Conservation (phyloP, 768 basidiomycete species). For the Podaxis sp. region DNA sequence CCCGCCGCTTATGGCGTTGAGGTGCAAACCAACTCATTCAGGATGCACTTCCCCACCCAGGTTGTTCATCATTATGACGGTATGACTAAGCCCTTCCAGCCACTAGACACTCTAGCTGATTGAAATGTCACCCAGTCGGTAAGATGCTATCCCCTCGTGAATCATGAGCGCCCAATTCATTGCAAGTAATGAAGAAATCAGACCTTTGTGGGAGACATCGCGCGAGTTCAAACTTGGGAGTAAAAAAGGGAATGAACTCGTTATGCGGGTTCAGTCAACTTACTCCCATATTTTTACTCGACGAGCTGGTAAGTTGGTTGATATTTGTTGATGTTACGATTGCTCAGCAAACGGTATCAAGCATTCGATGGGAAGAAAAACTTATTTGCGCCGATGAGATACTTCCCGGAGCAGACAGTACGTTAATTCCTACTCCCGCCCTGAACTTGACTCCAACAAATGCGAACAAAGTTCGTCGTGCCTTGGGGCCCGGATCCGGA, state of each 20-base stretch:
- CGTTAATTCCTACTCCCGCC: background rate
- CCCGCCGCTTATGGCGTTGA: background rate
- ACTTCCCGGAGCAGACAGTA: slow-evolving; percentile 14
- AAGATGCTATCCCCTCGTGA: background rate
- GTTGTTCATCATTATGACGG: slow-evolving; percentile 12
- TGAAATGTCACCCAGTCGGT: background rate
- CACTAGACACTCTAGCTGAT: background rate
- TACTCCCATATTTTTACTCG: slow-evolving; percentile 24
- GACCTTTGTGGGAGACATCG: slow-evolving; percentile 21
- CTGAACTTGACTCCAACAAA: background rate
- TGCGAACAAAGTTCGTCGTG: background rate
- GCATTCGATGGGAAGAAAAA: slow-evolving; percentile 35
- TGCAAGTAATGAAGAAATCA: slow-evolving; percentile 17
- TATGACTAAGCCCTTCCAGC: background rate
- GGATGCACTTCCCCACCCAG: slow-evolving; percentile 1
- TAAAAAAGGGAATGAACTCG: slow-evolving; percentile 27
- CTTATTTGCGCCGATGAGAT: slow-evolving; percentile 25
- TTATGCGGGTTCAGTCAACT: slow-evolving; percentile 28
- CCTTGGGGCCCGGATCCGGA: background rate
- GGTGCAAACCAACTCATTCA: slow-evolving; percentile 9
- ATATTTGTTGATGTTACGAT: background rate
- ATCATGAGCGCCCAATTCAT: background rate
- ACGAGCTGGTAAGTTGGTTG: slow-evolving; percentile 22
- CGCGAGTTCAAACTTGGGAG: slow-evolving; percentile 22
- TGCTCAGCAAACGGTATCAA: slow-evolving; percentile 11